Base-by-base conservation (phyloP, 116 monocot genomes). In the Papilionanthe hybrid region DNA sequence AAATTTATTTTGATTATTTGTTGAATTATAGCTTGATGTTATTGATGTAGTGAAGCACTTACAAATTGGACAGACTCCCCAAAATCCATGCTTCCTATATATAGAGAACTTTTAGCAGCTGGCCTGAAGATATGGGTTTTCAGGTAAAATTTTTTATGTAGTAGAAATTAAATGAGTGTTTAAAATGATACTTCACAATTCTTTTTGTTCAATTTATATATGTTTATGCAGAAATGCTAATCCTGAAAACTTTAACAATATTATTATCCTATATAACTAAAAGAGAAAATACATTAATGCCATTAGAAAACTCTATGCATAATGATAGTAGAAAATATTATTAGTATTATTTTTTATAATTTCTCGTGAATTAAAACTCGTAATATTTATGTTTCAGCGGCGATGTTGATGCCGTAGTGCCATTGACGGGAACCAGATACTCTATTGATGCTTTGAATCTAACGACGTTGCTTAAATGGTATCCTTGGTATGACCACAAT, bases 111-210 rank as follows among this genome's bases (percentile, higher is more conserved):
- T 74, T 91, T 94, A 56, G 86, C 81, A 53, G 98, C 87, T 85
- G 98, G 94, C 5, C 63, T 93, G 13, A 88, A 79, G 72, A 93
- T 98, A 72, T 98, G 98, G 98, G 93, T 98, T 2, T 98, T 88
- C 92, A 98, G 98, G 98, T 98, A 86, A 45, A 45, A 45, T 45
- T 45, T 3, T 45, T 45, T 45, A 45, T 45, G 45, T 0, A 4
- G 0, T 7, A 5, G 45, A 45, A 3, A 32, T 32, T 32, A 32
- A 32, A 32, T 32, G 32, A 32, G 1, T 32, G 32, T 32, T 32
- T 32, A 32, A 32, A 32, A 32, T 32, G 32, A 32, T 32, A 32
- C 32, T 32, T 32, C 32, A 32, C 32, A 32, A 32, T 3, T 32
- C 3, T 32, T 32, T 32, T 32, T 32, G 1, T 32, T 32, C 32